Base-by-base conservation (phyloP, 495 filamentous ascomycete genomes). In the Aspergillus egyptiacus region DNA sequence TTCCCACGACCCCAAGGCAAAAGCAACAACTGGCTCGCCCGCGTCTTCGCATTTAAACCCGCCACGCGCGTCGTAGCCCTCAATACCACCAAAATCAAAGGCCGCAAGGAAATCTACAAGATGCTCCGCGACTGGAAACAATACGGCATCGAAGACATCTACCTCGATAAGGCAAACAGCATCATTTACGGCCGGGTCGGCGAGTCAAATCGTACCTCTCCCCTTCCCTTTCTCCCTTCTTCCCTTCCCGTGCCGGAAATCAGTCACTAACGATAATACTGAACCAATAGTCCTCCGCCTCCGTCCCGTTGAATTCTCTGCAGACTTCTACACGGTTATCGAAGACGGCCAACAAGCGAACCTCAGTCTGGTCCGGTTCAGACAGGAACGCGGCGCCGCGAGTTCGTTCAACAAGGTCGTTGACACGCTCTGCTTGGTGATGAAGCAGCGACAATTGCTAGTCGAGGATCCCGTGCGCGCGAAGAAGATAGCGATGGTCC, bases 21-120 rank as follows among this genome's bases (percentile, higher is more conserved):
- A 36, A 70, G 68, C 49, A 75, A 84, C 50, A 93, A 85, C 49
- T 96, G 90, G 89, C 75, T 98, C 39, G 81, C 85, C 27, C 84
- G 86, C 13, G 79, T 97, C 17, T 85, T 98, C 67, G 81, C 89
- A 38, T 84, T 96, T 63, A 95, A 93, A 59, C 91, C 93, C 0
- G 84, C 84, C 0, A 80, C 70, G 22, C 77, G 78, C 43, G 74
- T 83, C 7, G 60, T 96, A 9, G 89, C 88, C 60, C 84, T 97
- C 55, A 75, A 76, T 5, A 72, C 86, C 17, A 75, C 81, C 2
- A 84, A 82, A 40, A 67, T 77, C 17, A 81, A 81, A 44, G 83
- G 83, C 15, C 80, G 89, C 27, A 84, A 83, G 54, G 89, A 94
- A 49, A 69, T 95, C 4, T 77, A 81, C 27, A 74, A 72, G 15